Evolutionary conservation across 2,329 filamentous ascomycete genomes (phyloP).

Genomic region (Dactylonectria estremocensis): DNA sequence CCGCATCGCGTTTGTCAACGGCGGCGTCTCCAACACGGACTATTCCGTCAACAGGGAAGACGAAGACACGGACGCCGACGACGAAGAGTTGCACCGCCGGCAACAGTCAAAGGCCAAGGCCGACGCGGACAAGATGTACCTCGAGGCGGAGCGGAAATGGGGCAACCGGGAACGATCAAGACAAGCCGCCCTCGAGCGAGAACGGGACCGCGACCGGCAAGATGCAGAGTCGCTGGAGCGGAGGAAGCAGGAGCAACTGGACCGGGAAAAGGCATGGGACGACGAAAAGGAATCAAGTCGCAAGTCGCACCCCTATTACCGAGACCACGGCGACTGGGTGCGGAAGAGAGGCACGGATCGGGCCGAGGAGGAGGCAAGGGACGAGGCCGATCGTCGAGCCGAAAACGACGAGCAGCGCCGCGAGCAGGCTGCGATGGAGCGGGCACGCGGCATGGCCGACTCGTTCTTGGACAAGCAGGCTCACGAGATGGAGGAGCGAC

Average conservation of each 20-base stretch:
- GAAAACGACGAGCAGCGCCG: conserved; percentile 83
- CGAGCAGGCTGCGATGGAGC: conserved; percentile 80
- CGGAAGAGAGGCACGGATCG: conserved; percentile 84
- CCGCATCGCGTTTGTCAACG: conserved; percentile 85
- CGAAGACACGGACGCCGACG: conserved; percentile 89
- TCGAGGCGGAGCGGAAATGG: conserved; percentile 92
- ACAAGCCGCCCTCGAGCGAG: conserved; percentile 87
- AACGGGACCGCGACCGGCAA: conserved; percentile 84
- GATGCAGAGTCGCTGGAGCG: conserved; percentile 77
- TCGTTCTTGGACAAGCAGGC: conserved; percentile 91
- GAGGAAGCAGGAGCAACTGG: conserved; percentile 79
- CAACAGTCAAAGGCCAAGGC: conserved; percentile 79
- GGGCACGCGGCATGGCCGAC: conserved; percentile 88
- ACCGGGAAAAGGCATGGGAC: conserved; percentile 80
- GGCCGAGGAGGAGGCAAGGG: conserved; percentile 80
- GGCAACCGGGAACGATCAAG: conserved; percentile 88
- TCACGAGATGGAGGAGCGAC: conserved; percentile 76
- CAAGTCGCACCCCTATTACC: conserved; percentile 86
- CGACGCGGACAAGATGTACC: conserved; percentile 85
- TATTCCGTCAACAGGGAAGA: conserved; percentile 77
- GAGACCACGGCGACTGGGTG: conserved; percentile 87
- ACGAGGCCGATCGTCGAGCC: conserved; percentile 85
- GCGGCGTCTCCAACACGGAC: conserved; percentile 75
- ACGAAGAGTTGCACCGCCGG: conserved; percentile 85
- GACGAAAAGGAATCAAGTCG: conserved; percentile 87